Evolutionary conservation across 164 flowering plant species (phyloP).

Genomic region (Paratinospora sagittata): DNA sequence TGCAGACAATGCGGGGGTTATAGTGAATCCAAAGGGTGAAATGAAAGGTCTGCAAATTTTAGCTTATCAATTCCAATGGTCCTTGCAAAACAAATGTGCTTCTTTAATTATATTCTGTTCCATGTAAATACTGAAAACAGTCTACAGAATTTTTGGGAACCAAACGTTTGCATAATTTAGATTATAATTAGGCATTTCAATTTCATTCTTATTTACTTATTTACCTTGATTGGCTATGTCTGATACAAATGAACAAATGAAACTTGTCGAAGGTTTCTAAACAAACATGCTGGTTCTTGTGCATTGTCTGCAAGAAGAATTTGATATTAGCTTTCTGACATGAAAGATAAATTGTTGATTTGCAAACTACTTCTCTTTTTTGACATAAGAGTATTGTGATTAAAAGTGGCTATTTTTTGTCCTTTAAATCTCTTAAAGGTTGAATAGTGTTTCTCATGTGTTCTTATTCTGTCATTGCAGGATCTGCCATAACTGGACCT

Average conservation of each 20-base stretch:
- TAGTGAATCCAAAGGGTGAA: slow-evolving; percentile 76
- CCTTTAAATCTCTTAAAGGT: too few species aligned
- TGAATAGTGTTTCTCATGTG: background rate
- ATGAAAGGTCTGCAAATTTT: slow-evolving; percentile 53
- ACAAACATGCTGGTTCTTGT: background rate
- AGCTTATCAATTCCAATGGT: background rate
- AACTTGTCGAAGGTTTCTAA: background rate
- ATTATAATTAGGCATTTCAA: too few species aligned
- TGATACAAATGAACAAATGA: background rate
- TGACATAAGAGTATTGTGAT: too few species aligned
- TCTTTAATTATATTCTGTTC: too few species aligned
- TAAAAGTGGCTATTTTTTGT: too few species aligned
- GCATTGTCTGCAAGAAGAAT: background rate
- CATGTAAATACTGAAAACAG: background rate
- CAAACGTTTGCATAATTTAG: too few species aligned
- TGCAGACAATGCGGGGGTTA: slow-evolving; percentile 79
- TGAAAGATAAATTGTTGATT: too few species aligned
- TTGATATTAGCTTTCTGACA: background rate
- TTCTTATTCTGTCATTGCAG: slow-evolving; percentile 7
- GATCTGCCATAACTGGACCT: slow-evolving; percentile 50
- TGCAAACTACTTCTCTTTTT: background rate
- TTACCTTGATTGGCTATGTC: too few species aligned
- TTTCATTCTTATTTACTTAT: too few species aligned
- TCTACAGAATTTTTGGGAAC: too few species aligned
- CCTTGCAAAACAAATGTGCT: background rate